Conservation (phyloP, 192 early-diverging fungal genomes). For the Backusella sp. region DNA sequence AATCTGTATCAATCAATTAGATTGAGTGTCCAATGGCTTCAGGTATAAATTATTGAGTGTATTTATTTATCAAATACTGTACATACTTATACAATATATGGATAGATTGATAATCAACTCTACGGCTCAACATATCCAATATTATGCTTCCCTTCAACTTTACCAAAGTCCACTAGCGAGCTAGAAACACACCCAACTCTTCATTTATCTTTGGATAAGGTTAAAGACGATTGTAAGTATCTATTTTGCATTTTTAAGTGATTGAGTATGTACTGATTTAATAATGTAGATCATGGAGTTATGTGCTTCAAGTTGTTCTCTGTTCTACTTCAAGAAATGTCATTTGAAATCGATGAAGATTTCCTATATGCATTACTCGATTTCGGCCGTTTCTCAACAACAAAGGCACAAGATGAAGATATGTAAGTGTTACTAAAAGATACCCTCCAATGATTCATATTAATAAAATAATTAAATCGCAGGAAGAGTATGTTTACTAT, state of each 20-base stretch:
- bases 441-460: not conserved
- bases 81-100: not conserved
- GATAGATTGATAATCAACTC: constrained; percentile 85
- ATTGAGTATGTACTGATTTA: not conserved
- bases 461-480: not conserved
- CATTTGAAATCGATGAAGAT: constrained; percentile 85
- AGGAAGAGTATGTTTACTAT: constrained; percentile 8
- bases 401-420: constrained; percentile 39
- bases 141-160: constrained; percentile 78
- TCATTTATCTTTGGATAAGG: constrained; percentile 64
- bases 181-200: constrained; percentile 42
- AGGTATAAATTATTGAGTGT: constrained; percentile 8
- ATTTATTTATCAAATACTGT: not conserved
- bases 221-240: constrained; percentile 67
- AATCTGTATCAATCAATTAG: constrained; percentile 64
- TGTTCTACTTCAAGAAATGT: constrained; percentile 79
- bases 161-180: constrained; percentile 58
- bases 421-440: constrained; percentile 18
- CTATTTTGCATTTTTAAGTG: not conserved
- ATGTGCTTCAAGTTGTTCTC: constrained; percentile 83
- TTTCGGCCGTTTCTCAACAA: constrained; percentile 69
- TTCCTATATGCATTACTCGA: constrained; percentile 74
- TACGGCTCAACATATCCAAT: constrained; percentile 74
- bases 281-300: constrained; percentile 65
- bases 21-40: constrained; percentile 73